Percentiles rank a stretch among this genome's conserved stretches.
Conservation (phyloP, 257 asterid genomes). For the Salvia miltiorrhiza region DNA sequence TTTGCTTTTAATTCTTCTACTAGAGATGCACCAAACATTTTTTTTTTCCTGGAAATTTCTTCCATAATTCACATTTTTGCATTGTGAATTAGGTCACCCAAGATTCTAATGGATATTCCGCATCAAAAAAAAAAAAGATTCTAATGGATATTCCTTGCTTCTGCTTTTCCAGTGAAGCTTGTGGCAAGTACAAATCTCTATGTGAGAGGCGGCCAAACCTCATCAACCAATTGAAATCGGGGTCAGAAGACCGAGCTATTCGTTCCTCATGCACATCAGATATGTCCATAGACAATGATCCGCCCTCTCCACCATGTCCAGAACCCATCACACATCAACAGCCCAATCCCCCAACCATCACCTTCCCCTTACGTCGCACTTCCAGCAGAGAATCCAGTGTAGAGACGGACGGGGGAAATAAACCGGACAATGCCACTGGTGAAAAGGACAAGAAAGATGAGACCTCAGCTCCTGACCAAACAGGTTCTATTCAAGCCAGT, state of each 20-base stretch:
- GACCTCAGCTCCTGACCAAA: slow-evolving; percentile 29
- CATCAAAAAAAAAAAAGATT: neutral
- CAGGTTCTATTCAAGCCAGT: slow-evolving; percentile 37
- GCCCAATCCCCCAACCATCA: slow-evolving; percentile 21
- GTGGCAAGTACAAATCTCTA: slow-evolving; percentile 59
- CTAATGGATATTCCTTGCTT: too few relatives aligned
- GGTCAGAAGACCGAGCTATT: slow-evolving; percentile 45
- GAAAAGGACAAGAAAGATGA: slow-evolving; percentile 34
- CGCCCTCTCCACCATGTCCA: slow-evolving; percentile 32
- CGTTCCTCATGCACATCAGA: slow-evolving; percentile 58
- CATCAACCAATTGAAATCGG: slow-evolving; percentile 44
- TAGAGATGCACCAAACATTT: neutral
- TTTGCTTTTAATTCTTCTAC: too few relatives aligned
- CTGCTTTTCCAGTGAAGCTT: slow-evolving; percentile 64
- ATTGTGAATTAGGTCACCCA: neutral
- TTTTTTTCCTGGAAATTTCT: neutral
- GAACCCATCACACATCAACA: slow-evolving; percentile 29
- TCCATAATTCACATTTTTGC: neutral
- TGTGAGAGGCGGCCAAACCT: slow-evolving; percentile 60
- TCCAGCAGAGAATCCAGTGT: slow-evolving; percentile 35
- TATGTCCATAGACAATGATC: slow-evolving; percentile 47
- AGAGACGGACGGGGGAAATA: slow-evolving; percentile 31
- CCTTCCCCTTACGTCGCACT: slow-evolving; percentile 21
- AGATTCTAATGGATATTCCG: neutral
- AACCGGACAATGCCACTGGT: slow-evolving; percentile 8